Base-by-base conservation (phyloP, 164 flowering plant species). In the Brasenia schreberi region DNA sequence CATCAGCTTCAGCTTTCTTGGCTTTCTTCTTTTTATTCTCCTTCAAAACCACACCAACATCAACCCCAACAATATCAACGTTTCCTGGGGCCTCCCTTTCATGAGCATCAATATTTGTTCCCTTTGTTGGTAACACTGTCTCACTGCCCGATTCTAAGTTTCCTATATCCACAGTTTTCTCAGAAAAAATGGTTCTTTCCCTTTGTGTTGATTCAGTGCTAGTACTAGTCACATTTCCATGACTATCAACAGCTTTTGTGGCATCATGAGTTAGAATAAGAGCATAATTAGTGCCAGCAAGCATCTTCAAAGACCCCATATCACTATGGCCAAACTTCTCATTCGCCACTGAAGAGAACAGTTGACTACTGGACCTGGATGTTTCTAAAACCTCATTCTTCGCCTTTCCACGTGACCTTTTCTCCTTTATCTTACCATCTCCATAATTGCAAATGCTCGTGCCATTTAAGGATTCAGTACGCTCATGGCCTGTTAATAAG, bases 11-110 rank as follows among this genome's bases (percentile, higher is more conserved):
- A 2, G 56, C 27, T 68, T 72, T 81, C 68, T 70, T 80, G 19
- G 74, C 62, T 72, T 77, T 83, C 68, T 64, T 77, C 52, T 18
- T 75, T 66, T 64, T 74, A 59, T 70, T 80, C 62, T 72, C 73
- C 52, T 69, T 62, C 62, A 74, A 56, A 42, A 71, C 73, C n/a
- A 4, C 45, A 39, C 68, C 61, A 42, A 65, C 79, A 16, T 18
- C 61, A 71, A 27, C 60, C 17, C 45, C 71, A 43, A 73, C 43
- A 12, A 75, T 49, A 60, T 43, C 68, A 65, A 16, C 19, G 52
- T 59, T 67, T 18, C 69, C 73, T 65, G 53, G 39, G 5, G 5
- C 12, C 7, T 59, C 60, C 67, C 16, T 66, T 56, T 69, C 71
- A n/a, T 69, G 67, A 64, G 68, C 66, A 67, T 58, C 71, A 14